Percentiles rank a stretch among this genome's conserved stretches.
Conservation (phyloP, 163 green algal genomes). For the Chloroidium sp. region DNA sequence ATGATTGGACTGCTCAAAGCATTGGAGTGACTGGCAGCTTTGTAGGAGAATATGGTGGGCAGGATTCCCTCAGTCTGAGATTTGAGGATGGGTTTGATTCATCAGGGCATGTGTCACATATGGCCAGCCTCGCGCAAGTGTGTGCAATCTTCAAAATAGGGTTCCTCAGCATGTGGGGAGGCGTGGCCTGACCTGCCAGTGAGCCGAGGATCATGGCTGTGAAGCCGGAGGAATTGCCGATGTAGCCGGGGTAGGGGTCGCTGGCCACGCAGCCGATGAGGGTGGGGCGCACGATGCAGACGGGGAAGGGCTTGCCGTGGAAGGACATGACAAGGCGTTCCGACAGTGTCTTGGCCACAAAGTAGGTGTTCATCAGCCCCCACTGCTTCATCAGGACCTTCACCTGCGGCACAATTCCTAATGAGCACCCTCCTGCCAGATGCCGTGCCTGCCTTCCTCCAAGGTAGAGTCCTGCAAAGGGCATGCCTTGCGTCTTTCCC, state of each 20-base stretch:
- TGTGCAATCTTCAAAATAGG: not conserved
- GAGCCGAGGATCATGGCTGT: conserved; percentile 32
- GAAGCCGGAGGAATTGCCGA: conserved; percentile 46
- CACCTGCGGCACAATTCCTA: conserved; percentile 2
- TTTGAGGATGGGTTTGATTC: not conserved
- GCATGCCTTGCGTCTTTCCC: no score
- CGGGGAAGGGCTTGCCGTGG: conserved; percentile 3
- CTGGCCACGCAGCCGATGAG: conserved; percentile 46
- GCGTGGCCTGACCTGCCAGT: conserved; percentile 33
- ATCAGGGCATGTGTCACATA: not conserved
- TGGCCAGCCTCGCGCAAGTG: not conserved
- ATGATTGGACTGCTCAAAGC: not conserved
- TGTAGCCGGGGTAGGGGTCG: conserved; percentile 42
- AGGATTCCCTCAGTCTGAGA: no score
- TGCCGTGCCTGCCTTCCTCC: no score
- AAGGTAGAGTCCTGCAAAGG: no score
- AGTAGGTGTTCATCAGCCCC: conserved; percentile 56
- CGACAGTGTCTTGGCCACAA: conserved; percentile 53
- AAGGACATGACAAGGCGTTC: conserved; percentile 45
- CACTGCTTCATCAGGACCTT: conserved; percentile 3
- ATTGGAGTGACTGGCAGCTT: not conserved
- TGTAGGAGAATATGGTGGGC: no score
- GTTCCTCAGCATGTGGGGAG: not conserved
- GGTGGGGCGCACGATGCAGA: conserved; percentile 46
- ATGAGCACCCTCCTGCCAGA: no score